Base-by-base conservation (phyloP, 805 yeast genomes). In the Saccharomycopsis capsularis region DNA sequence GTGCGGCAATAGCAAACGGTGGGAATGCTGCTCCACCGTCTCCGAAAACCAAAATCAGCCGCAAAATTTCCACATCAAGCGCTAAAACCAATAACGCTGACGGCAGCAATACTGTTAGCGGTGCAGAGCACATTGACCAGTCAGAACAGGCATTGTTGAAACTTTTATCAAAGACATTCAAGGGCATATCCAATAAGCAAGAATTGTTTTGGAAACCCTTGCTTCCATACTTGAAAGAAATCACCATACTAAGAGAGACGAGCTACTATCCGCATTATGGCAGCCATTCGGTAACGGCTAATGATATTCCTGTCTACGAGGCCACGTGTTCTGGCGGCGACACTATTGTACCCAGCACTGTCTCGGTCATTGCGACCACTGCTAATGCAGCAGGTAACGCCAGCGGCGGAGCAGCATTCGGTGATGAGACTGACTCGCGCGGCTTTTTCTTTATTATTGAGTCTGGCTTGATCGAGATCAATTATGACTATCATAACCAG, bases 81-180 rank as follows among this genome's bases (percentile, higher is more conserved):
- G 7, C 13, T 7, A 27, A 27, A 7, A 27, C 32, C 19, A 29
- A 11, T 16, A 29, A 16, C 13, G 15, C 3, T 18, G 25, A 13
- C 13, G 34, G 38, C 11, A 39, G 13, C 21, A 40, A 45, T 19
- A 19, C 29, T 25, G 42, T 51, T n/a, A 59, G 63, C 3, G 64
- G 59, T 19, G 54, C 51, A 22, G 66, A 67, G 38, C 68, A 65
- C 45, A 24, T 62, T 13, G 55, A 51, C 16, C 53, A 52, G 1
- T 50, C 56, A 2, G 41, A 59, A n/a, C 39, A 32, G 7, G 38
- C 35, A 6, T 19, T 42, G 15, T 21, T 42, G 13, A 56, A 58
- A 39, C 67, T 85, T 30, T 60, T 84, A 36, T 68, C 82, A 76
- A 79, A 81, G 43, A 74, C 83, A 0, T 77, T 82, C 62, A 79